Percentiles rank a stretch among this genome's conserved stretches.
Conservation (phyloP, 2,329 filamentous ascomycete species). For the Aspergillus sp. region DNA sequence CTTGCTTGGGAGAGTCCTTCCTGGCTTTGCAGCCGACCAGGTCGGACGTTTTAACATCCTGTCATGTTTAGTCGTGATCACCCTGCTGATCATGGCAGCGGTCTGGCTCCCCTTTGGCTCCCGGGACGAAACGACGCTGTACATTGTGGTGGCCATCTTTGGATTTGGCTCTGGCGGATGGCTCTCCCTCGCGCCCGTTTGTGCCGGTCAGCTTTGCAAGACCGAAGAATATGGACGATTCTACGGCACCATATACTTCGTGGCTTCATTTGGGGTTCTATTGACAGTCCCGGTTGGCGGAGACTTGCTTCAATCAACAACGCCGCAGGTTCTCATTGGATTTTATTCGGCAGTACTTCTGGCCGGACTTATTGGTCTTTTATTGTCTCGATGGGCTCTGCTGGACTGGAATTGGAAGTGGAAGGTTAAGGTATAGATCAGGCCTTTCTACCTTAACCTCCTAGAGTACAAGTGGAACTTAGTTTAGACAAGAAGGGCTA, state of each 20-base stretch:
- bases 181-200: constrained; percentile 38
- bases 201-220: constrained; percentile 39
- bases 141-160: constrained; percentile 38
- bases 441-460: too few species aligned
- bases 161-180: constrained; percentile 43
- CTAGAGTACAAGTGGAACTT: too few species aligned
- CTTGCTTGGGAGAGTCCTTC: constrained; percentile 35
- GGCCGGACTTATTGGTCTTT: constrained; percentile 21
- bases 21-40: constrained; percentile 36
- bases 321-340: constrained; percentile 36
- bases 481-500: too few species aligned
- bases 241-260: constrained; percentile 40
- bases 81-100: constrained; percentile 32
- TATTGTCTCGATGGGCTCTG: constrained; percentile 27
- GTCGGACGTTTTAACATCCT: constrained; percentile 41
- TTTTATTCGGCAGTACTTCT: constrained; percentile 38
- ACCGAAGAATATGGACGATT: constrained; percentile 41
- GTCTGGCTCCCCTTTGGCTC: constrained; percentile 40
- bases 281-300: constrained; percentile 40
- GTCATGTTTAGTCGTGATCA: constrained; percentile 25
- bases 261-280: constrained; percentile 39
- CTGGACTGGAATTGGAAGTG: constrained; percentile 30
- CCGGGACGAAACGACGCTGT: constrained; percentile 30
- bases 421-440: constrained; percentile 24
- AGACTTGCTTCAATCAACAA: constrained; percentile 38